These are phyloP conservation scores for Monosporascus sp. DNA, from an alignment of 2,329 filamentous ascomycete species.

Conservation along the genomic window DNA sequence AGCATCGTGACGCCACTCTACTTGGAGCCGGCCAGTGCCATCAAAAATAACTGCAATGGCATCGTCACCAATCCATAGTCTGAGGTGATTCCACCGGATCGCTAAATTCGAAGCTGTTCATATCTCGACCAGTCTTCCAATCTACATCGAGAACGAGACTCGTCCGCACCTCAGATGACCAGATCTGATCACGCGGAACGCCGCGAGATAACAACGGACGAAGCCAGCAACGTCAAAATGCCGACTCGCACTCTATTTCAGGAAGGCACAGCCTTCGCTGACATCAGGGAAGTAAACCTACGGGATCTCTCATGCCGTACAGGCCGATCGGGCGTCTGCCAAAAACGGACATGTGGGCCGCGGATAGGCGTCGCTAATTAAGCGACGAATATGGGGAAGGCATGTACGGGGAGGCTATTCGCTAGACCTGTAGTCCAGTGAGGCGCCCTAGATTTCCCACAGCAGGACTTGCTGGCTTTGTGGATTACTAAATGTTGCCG, in stretches of 20 bases:
- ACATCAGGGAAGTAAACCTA: not conserved
- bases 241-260: too few relatives aligned
- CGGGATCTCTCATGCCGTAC: not conserved
- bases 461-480: too few relatives aligned
- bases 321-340: not conserved
- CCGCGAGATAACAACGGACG: too few relatives aligned
- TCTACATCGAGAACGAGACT: too few relatives aligned
- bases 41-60: not conserved
- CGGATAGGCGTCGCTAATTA: slow-evolving; percentile 1
- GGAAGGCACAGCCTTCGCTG: not conserved
- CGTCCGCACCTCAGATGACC: too few relatives aligned
- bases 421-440: slow-evolving; percentile 10
- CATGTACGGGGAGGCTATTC: slow-evolving; percentile 8
- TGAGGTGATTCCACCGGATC: not conserved
- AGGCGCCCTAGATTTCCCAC: slow-evolving; percentile 2
- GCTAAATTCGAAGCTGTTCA: not conserved
- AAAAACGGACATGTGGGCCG: not conserved
- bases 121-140: too few relatives aligned
- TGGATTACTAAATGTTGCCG: too few relatives aligned
- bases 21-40: not conserved
- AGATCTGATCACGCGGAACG: too few relatives aligned
- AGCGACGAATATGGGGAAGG: slow-evolving; percentile 3
- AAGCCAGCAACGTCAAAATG: too few relatives aligned
- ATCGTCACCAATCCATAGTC: not conserved
- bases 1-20: too few relatives aligned